These are phyloP conservation scores for Clonostachys chloroleuca DNA, from an alignment of 2,329 filamentous ascomycete genomes.

Conservation along the genomic window DNA sequence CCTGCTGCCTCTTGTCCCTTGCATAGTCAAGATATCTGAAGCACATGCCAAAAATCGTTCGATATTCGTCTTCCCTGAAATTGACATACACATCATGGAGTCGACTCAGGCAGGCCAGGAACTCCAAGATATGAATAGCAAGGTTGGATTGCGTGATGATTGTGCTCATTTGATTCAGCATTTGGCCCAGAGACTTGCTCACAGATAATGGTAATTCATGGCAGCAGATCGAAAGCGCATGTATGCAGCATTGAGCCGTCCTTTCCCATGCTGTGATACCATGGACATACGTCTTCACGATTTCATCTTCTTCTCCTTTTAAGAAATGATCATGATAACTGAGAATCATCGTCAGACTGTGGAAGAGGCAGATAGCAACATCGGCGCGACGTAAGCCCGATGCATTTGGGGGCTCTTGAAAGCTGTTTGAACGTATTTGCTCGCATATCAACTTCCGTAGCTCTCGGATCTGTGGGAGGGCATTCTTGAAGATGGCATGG, in stretches of 20 bases:
- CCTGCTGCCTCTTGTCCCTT: conserved; percentile 56
- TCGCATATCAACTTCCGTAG: conserved; percentile 76
- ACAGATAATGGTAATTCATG: conserved; percentile 88
- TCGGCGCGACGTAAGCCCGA: conserved; percentile 82
- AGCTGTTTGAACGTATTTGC: conserved; percentile 71
- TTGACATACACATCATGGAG: conserved; percentile 83
- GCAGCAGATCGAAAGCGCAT: conserved; percentile 90
- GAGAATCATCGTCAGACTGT: conserved; percentile 80
- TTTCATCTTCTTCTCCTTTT: conserved; percentile 82
- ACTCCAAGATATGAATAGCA: conserved; percentile 92
- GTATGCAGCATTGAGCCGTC: conserved; percentile 88
- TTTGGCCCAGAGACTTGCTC: conserved; percentile 77
- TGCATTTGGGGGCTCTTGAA: conserved; percentile 76
- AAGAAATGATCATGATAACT: conserved; percentile 85
- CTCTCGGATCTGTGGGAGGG: conserved; percentile 70
- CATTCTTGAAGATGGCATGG: conserved; percentile 74
- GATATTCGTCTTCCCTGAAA: conserved; percentile 86
- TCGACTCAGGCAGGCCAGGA: conserved; percentile 83
- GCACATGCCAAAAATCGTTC: conserved; percentile 91
- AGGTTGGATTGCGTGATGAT: conserved; percentile 93
- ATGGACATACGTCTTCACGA: conserved; percentile 80
- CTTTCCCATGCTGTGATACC: conserved; percentile 82
- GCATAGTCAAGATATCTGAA: conserved; percentile 91
- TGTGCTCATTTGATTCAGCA: conserved; percentile 89
- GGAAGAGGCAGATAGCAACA: conserved; percentile 83